Conservation (phyloP, 441 rosid species). For the Macaranga tanarius region DNA sequence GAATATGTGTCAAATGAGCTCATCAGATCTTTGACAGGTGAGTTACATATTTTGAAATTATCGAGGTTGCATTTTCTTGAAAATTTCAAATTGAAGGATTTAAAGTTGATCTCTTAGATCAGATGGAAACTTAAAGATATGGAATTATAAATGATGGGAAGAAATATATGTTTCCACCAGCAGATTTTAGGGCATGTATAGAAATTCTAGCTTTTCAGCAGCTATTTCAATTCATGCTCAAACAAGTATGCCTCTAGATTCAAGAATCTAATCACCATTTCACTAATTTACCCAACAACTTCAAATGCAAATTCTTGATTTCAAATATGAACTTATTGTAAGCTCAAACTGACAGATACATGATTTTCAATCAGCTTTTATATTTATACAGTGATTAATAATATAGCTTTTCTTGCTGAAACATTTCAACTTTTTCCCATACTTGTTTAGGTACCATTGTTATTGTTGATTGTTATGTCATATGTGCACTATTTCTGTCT, state of each 20-base stretch:
- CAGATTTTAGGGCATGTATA: not conserved
- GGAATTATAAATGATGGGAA: not conserved
- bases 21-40: constrained; percentile 82
- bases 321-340: not conserved
- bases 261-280: not conserved
- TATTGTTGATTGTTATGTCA: not conserved
- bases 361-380: not conserved
- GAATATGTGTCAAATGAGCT: constrained; percentile 84
- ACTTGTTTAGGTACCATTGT: not conserved
- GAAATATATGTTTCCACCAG: not conserved
- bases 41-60: constrained; percentile 13
- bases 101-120: not conserved
- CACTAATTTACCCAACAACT: not conserved
- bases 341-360: not conserved
- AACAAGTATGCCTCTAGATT: not conserved
- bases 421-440: not conserved
- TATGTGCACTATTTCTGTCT: not conserved
- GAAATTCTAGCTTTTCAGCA: not conserved
- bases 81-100: not conserved
- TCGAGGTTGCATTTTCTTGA: not conserved
- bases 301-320: not conserved
- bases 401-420: not conserved
- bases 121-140: not conserved
- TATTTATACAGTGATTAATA: not conserved
- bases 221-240: not conserved